phyloP scores from a whole-genome alignment of 768 basidiomycete species.

The Suillus clintonianus region DNA sequence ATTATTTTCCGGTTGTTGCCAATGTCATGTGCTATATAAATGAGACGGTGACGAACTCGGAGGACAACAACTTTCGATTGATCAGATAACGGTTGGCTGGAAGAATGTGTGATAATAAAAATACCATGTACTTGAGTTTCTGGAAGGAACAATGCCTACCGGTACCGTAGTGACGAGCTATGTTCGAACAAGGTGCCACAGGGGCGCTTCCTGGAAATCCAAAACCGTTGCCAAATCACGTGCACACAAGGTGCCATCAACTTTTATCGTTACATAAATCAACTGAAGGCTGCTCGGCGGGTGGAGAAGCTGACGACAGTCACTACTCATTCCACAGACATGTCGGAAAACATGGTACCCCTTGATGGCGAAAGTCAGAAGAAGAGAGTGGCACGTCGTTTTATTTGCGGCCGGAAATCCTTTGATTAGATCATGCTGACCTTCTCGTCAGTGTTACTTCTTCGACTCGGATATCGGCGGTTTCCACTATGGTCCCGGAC shows the following conservation, averaged over 20 bases:
- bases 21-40: not conserved
- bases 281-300: not conserved
- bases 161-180: not conserved
- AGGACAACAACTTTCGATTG: not conserved
- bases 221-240: not conserved
- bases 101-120: not conserved
- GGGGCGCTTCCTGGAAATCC: no score
- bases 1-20: not conserved
- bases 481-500: constrained; percentile 98
- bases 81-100: not conserved
- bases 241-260: not conserved
- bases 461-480: constrained; percentile 99
- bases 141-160: not conserved
- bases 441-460: constrained; percentile 83
- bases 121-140: not conserved
- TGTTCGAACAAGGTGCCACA: no score
- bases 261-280: not conserved
- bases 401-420: constrained; percentile 5
- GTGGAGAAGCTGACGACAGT: not conserved
- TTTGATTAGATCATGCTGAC: constrained; percentile 6
- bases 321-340: constrained; percentile 9
- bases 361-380: constrained; percentile 74
- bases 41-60: not conserved
- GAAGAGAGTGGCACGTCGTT: constrained; percentile 79
- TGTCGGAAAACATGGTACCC: constrained; percentile 52